Percentiles rank a stretch among this genome's conserved stretches.
phyloP scores from a whole-genome alignment of 495 filamentous ascomycete genomes.

The Recurvomyces mirabilis region DNA sequence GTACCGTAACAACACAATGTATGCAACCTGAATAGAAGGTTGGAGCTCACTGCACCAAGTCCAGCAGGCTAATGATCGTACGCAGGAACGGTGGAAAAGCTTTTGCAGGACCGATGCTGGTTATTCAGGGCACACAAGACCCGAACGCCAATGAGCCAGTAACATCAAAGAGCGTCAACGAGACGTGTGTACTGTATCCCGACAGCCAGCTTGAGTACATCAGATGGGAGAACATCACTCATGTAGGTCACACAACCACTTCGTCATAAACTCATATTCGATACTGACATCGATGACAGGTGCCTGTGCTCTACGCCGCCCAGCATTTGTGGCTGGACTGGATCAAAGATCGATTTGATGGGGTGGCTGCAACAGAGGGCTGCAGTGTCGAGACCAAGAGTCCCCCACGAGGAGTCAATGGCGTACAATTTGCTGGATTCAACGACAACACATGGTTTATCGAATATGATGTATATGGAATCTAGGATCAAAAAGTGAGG shows the following conservation, averaged over 20 bases:
- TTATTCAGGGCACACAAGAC: constrained; percentile 36
- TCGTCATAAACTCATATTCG: no score
- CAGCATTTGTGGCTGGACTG: constrained; percentile 21
- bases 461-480: constrained; percentile 3
- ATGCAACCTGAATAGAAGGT: no score
- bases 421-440: background rate
- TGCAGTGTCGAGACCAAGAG: constrained; percentile 2
- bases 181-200: constrained; percentile 28
- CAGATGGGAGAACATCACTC: constrained; percentile 2
- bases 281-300: no score
- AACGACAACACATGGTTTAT: constrained; percentile 2
- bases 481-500: background rate
- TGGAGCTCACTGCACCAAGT: no score
- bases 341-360: constrained; percentile 20
- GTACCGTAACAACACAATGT: background rate
- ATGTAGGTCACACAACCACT: no score
- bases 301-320: constrained; percentile 9
- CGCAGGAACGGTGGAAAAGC: constrained; percentile 5
- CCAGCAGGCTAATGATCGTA: no score
- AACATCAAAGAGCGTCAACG: constrained; percentile 25
- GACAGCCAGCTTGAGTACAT: constrained; percentile 7
- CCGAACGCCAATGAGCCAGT: constrained; percentile 22
- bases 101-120: constrained; percentile 36
- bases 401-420: constrained; percentile 6
- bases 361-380: background rate